Evolutionary conservation across 345 rosid species (phyloP), one percentile per base, ranked within the genome.

Genomic region (Eucalyptus brandiana): DNA sequence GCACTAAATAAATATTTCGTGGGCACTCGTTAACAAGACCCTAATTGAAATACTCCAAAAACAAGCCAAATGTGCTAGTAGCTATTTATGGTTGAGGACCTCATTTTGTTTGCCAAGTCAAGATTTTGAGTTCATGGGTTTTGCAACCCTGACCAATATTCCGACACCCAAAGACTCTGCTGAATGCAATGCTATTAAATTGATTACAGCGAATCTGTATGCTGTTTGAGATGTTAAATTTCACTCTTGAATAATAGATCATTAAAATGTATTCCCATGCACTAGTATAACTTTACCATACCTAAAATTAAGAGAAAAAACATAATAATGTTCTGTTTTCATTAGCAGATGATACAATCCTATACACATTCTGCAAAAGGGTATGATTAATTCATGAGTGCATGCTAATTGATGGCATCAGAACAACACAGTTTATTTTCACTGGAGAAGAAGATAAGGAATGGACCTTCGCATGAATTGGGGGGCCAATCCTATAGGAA

Each of bases 391-490:
- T 76, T 40, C 85, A 76, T 21, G 85, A 40, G 17, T 21, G 47
- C 85, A 76, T 40, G 85, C 30, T 76, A 76, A 76, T 40, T 4
- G 17, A 76, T 76, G 85, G 47, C 45, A 76, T 21, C 85, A 21
- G 47, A 76, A 40, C 47, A 76, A 50, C 51, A 26, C 45, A 86
- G 26, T 86, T 86, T 47, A 86, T 40, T 86, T 86, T 58, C 32
- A 62, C 37, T 56, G 45, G 86, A 86, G 34, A 56, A 62, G 65
- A n/a, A 40, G 69, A 15, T 23, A 56, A 56, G 14, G 34, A 11
- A 87, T 86, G 92, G 89, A 95, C 99, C 96, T 97, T 96, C 83
- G 93, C 91, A 86, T 96, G 99, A 97, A 95, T 94, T 47, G 99
- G 98, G 90, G 94, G 93, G 85, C 98, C 98, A 28, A 93, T 88